These are phyloP conservation scores for Draba incana DNA, from an alignment of 345 rosid genomes.

Conservation along the genomic window DNA sequence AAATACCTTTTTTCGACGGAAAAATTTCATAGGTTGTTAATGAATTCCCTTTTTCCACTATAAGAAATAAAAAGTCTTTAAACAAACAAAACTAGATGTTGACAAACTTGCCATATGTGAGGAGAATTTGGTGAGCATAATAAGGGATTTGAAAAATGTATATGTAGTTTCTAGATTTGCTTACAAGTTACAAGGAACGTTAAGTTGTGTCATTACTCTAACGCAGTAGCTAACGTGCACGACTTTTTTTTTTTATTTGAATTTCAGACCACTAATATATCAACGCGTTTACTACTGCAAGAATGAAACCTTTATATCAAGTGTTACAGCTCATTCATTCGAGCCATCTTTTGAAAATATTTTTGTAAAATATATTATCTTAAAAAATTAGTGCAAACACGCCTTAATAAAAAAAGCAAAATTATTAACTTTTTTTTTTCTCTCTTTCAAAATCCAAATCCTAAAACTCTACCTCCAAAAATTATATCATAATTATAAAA, in stretches of 20 bases:
- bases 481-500: too few species aligned
- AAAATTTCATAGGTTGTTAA: slow-evolving; percentile 25
- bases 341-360: too few species aligned
- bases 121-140: slow-evolving; percentile 2
- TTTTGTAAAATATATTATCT: too few species aligned
- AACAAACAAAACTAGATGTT: slow-evolving; percentile 19
- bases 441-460: too few species aligned
- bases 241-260: slow-evolving; percentile 1
- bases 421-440: too few species aligned
- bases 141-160: slow-evolving; percentile 14
- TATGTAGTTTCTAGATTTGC: slow-evolving; percentile 24
- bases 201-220: slow-evolving; percentile 21
- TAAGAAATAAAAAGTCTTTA: not conserved
- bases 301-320: not conserved
- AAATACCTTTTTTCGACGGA: slow-evolving; percentile 1
- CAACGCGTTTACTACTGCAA: slow-evolving; percentile 29
- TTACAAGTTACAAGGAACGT: slow-evolving; percentile 32
- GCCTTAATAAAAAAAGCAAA: too few species aligned
- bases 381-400: too few species aligned
- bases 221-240: slow-evolving; percentile 42
- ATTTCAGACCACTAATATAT: slow-evolving; percentile 8
- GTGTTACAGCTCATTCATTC: slow-evolving; percentile 22
- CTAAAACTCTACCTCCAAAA: too few species aligned
- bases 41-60: not conserved
- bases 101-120: slow-evolving; percentile 3